These are phyloP conservation scores for Epipyxis sp. DNA, from an alignment of 108 stramenopile genomes.

Conservation along the genomic window DNA sequence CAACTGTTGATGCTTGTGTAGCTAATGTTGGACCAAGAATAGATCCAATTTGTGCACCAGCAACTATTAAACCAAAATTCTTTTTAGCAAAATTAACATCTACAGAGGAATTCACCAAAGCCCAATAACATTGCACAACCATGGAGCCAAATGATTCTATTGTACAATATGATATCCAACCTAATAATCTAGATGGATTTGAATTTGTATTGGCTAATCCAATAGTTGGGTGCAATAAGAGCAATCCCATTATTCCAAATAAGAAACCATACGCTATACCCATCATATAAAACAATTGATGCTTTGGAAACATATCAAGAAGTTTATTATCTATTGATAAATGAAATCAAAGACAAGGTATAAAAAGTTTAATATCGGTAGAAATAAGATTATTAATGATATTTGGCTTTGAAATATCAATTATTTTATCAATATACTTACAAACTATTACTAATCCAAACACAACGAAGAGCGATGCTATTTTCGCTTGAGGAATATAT, in stretches of 20 bases:
- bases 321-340: constrained; percentile 87
- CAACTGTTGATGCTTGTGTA: constrained; percentile 64
- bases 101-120: constrained; percentile 86
- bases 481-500: constrained; percentile 80
- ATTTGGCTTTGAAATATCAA: too few species aligned
- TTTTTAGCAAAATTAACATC: constrained; percentile 83
- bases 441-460: constrained; percentile 23
- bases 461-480: constrained; percentile 10
- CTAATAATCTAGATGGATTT: constrained; percentile 69
- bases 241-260: constrained; percentile 68
- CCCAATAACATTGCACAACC: constrained; percentile 90
- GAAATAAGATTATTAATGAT: too few species aligned
- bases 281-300: constrained; percentile 90
- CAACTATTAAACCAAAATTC: constrained; percentile 89
- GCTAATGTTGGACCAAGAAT: constrained; percentile 89
- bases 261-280: constrained; percentile 81
- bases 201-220: constrained; percentile 74
- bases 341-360: constrained; percentile 80
- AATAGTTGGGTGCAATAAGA: constrained; percentile 75
- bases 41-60: constrained; percentile 83
- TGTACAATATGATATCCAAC: constrained; percentile 89
- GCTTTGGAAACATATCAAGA: constrained; percentile 73
- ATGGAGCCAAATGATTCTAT: constrained; percentile 94
- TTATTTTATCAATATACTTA: too few species aligned
- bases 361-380: constrained; percentile 66